Percentiles rank a stretch among this genome's conserved stretches.
Evolutionary conservation across 768 basidiomycete species (phyloP).

Genomic region (Tubosaeta sp.): DNA sequence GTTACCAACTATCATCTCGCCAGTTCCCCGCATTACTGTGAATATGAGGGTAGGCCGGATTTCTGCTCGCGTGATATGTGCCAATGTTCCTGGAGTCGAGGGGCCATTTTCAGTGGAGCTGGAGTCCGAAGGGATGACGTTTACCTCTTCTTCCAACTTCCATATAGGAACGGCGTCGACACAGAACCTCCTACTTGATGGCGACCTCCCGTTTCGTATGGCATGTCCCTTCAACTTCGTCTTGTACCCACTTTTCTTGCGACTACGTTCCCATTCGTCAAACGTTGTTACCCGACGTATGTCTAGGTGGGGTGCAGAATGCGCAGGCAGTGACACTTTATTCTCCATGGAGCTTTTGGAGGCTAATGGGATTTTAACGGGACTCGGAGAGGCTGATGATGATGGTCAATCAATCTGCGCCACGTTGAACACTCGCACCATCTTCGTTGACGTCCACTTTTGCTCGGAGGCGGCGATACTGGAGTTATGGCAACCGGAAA

Average conservation of each 20-base stretch:
- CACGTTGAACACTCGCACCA: constrained; percentile 40
- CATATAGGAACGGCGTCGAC: constrained; percentile 20
- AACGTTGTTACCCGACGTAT: constrained; percentile 23
- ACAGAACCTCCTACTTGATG: constrained; percentile 22
- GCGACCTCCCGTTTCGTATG: constrained; percentile 44
- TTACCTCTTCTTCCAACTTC: constrained; percentile 43
- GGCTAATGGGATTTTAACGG: constrained; percentile 39
- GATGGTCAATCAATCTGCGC: constrained; percentile 37
- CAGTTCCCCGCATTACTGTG: constrained; percentile 48
- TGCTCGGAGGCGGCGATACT: constrained; percentile 56
- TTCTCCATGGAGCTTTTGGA: constrained; percentile 59
- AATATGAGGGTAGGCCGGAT: constrained; percentile 49
- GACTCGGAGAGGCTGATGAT: constrained; percentile 49
- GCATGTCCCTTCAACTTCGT: constrained; percentile 37
- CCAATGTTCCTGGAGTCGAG: constrained; percentile 34
- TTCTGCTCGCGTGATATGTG: constrained; percentile 47
- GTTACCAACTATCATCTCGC: constrained; percentile 31
- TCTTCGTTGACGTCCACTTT: constrained; percentile 43
- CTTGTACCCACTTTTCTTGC: constrained; percentile 51
- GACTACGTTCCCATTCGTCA: constrained; percentile 39
- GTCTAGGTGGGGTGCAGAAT: constrained; percentile 32
- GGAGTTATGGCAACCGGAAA: constrained; percentile 64
- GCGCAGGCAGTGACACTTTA: constrained; percentile 45
- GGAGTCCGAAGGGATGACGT: constrained; percentile 48
- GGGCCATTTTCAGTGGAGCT: constrained; percentile 53